A percentile compares a stretch with the other conserved stretches of the same genome.
Evolutionary conservation across 1,284 basidiomycete species (phyloP).

Genomic region (Termitomyces sp.): DNA sequence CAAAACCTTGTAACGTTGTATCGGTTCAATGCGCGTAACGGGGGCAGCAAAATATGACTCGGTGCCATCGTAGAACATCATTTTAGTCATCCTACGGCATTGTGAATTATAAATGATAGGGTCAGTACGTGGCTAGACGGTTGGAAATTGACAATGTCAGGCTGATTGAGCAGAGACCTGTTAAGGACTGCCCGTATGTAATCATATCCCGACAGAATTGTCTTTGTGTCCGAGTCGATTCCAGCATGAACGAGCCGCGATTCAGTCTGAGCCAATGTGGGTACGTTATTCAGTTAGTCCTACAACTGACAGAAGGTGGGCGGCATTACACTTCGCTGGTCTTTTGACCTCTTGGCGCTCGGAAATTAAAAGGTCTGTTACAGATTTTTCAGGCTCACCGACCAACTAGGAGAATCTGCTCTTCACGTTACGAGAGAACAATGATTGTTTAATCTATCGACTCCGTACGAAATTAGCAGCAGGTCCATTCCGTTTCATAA

Average conservation of each 20-base stretch:
- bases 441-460: slow-evolving; percentile 5
- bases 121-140: no score
- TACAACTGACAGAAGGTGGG: neutral
- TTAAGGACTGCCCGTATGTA: neutral
- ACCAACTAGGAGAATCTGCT: neutral
- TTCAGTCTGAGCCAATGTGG: neutral
- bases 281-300: neutral
- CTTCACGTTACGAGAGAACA: neutral
- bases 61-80: no score
- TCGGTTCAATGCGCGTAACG: no score
- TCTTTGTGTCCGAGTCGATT: neutral
- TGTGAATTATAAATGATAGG: no score
- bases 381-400: neutral
- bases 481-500: slow-evolving; percentile 19
- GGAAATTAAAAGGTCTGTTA: neutral
- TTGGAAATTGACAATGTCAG: no score
- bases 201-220: neutral
- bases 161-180: no score
- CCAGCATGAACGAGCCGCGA: neutral
- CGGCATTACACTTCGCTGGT: no score
- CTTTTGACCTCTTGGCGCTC: neutral
- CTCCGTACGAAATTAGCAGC: slow-evolving; percentile 20
- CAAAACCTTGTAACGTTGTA: no score
- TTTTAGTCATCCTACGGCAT: no score
- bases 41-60: no score